Conservation (phyloP, 331 rosid genomes). For the Prunus yedoensis region DNA sequence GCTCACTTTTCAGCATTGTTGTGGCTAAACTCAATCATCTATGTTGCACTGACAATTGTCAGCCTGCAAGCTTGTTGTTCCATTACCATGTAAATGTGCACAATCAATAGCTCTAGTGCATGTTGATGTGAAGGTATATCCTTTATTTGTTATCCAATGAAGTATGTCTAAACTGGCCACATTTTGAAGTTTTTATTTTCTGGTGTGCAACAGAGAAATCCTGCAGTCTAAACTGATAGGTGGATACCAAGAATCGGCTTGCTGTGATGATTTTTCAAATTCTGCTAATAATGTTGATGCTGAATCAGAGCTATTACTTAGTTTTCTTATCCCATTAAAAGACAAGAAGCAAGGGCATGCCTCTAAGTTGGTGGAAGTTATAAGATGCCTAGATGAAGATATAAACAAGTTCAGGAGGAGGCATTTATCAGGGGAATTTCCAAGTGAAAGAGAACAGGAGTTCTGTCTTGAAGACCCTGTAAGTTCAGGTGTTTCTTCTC, state of each 20-base stretch:
- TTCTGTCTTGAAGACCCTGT: slow-evolving; percentile 26
- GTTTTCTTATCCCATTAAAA: slow-evolving; percentile 42
- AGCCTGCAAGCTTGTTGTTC: too few species aligned
- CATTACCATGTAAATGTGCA: background rate
- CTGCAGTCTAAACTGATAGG: slow-evolving; percentile 45
- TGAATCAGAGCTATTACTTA: slow-evolving; percentile 41
- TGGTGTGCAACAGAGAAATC: slow-evolving; percentile 43
- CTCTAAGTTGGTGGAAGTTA: slow-evolving; percentile 48
- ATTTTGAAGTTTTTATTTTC: slow-evolving; percentile 15
- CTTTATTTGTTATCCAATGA: background rate
- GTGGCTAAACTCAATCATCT: too few species aligned
- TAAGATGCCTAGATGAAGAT: slow-evolving; percentile 57
- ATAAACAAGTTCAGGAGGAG: slow-evolving; percentile 46
- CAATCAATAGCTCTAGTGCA: background rate
- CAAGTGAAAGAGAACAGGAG: slow-evolving; percentile 17
- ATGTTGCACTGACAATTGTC: too few species aligned
- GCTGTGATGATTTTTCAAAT: slow-evolving; percentile 34
- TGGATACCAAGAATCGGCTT: slow-evolving; percentile 35
- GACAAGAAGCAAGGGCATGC: slow-evolving; percentile 47
- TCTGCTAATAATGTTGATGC: slow-evolving; percentile 34
- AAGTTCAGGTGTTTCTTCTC: slow-evolving; percentile 22
- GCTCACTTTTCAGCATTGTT: background rate
- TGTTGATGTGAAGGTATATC: background rate
- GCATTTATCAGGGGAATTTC: slow-evolving; percentile 29
- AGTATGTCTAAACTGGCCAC: background rate